Base-by-base conservation (phyloP, 768 basidiomycete genomes). In the Lentinula lateritia region DNA sequence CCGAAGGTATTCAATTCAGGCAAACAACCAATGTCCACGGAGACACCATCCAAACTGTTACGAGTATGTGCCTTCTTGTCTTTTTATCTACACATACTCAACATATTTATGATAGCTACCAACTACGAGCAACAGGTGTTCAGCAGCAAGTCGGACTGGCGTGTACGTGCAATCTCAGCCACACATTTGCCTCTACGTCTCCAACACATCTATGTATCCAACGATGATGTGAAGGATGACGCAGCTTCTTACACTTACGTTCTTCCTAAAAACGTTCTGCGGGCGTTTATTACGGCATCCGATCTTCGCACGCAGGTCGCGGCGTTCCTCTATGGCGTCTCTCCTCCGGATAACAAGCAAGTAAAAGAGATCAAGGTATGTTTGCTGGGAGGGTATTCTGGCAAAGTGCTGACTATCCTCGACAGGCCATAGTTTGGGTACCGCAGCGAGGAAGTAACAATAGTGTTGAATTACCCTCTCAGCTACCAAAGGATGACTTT, bases 111-210 rank as follows among this genome's bases (percentile, higher is more conserved):
- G 66, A 20, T 64, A 89, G 89, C 96, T 0, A 97, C 97, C 64
- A 94, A 92, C 70, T 99, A 99, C 72, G 97, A 97, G 74, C 95
- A 98, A 69, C 92, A 94, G 70, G 90, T 94, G n/a, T 99, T 99
- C 80, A 95, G 93, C 74, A 93, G 90, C 79, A 98, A 99, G 80
- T 98, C 97, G 4, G 97, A 99, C 73, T 99, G 97, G 97, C 93
- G 97, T 68, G 92, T 98, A 36, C 90, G 97, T 64, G 97, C 97
- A 38, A 98, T 99, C 69, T 95, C 94, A 15, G 91, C 97, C 0
- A 98, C 95, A 20, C 95, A 99, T 74, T 83, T 99, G 50, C 87
- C 96, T 4, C 87, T 99, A 63, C 93, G 97, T 69, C 81, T 98
- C 63, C 95, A 98, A 71, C 95, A 99, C 72, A 97, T 98, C 74